Evolutionary conservation across 495 filamentous ascomycete species (phyloP).

Genomic region (Hypoxylon lenormandii): DNA sequence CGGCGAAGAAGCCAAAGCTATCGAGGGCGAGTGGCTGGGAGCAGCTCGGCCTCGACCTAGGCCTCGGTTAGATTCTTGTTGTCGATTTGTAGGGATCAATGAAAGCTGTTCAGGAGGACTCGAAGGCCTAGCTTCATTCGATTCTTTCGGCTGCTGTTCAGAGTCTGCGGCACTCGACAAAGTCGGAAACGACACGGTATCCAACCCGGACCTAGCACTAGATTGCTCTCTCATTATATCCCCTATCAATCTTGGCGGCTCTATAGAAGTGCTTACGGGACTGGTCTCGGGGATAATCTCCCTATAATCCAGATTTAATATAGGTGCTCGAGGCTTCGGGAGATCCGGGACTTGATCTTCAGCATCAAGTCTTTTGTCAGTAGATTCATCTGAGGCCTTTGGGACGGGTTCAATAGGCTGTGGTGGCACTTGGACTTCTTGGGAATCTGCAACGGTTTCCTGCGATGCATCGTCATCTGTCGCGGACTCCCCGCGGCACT

Average conservation of each 20-base stretch:
- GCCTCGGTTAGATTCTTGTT: slow-evolving; percentile 1
- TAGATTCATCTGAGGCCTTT: slow-evolving; percentile 30
- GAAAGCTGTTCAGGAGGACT: slow-evolving; percentile 24
- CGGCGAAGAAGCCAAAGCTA: slow-evolving; percentile 43
- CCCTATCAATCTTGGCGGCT: slow-evolving; percentile 31
- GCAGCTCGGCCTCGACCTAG: slow-evolving; percentile 17
- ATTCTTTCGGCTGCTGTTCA: slow-evolving; percentile 4
- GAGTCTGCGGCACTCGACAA: slow-evolving; percentile 13
- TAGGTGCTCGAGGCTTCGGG: slow-evolving; percentile 20
- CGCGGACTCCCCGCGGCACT: slow-evolving; percentile 34
- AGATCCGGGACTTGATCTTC: slow-evolving; percentile 17
- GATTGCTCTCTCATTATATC: slow-evolving; percentile 41
- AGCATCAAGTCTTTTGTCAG: slow-evolving; percentile 11
- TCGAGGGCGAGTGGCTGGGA: slow-evolving; percentile 34
- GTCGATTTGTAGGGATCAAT: slow-evolving; percentile 16
- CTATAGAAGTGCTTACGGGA: slow-evolving; percentile 42
- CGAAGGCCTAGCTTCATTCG: slow-evolving; percentile 15
- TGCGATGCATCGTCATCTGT: slow-evolving; percentile 35
- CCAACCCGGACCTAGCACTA: slow-evolving; percentile 32
- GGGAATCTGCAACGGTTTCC: slow-evolving; percentile 53
- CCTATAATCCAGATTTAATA: slow-evolving; percentile 32
- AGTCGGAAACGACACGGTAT: slow-evolving; percentile 34
- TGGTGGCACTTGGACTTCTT: slow-evolving; percentile 34
- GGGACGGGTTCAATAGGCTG: slow-evolving; percentile 42
- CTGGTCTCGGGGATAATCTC: slow-evolving; percentile 59